These are phyloP conservation scores for Elsinoe batatas DNA, from an alignment of 2,329 filamentous ascomycete genomes.

Conservation along the genomic window DNA sequence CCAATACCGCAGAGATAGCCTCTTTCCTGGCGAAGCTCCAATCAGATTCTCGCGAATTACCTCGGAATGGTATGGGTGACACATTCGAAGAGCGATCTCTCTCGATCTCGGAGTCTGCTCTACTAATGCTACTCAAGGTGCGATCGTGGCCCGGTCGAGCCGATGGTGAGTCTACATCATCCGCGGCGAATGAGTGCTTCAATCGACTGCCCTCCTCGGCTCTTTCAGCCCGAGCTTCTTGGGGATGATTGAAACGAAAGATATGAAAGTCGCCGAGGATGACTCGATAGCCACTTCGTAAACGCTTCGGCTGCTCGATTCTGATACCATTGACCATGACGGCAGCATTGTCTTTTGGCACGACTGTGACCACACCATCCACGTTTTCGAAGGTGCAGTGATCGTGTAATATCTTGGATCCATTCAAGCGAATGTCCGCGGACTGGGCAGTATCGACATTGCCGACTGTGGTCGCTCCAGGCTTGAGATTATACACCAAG, in stretches of 20 bases:
- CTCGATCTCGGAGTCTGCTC: slow-evolving; percentile 65
- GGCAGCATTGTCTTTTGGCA: slow-evolving; percentile 81
- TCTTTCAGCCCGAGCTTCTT: slow-evolving; percentile 86
- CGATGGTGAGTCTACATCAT: slow-evolving; percentile 53
- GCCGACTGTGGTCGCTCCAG: slow-evolving; percentile 84
- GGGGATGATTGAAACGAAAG: slow-evolving; percentile 94
- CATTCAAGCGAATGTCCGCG: slow-evolving; percentile 87
- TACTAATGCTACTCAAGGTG: slow-evolving; percentile 54
- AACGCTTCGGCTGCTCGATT: slow-evolving; percentile 71
- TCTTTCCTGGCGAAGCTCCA: slow-evolving; percentile 91
- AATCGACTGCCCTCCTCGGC: slow-evolving; percentile 73
- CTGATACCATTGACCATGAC: slow-evolving; percentile 97
- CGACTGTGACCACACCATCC: slow-evolving; percentile 84
- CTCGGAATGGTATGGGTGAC: slow-evolving; percentile 57
- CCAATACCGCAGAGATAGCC: slow-evolving; percentile 82
- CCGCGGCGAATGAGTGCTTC: slow-evolving; percentile 64
- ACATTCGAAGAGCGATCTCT: slow-evolving; percentile 62
- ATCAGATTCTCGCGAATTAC: slow-evolving; percentile 70
- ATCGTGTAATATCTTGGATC: slow-evolving; percentile 80
- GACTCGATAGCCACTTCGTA: slow-evolving; percentile 87
- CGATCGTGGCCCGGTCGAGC: slow-evolving; percentile 58
- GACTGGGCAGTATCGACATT: slow-evolving; percentile 79
- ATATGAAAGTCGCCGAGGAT: slow-evolving; percentile 98
- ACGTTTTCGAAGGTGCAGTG: slow-evolving; percentile 92
- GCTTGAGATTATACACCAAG: slow-evolving; percentile 95